Evolutionary conservation across 306 rosid species (phyloP).

Genomic region (Medicago arabica): DNA sequence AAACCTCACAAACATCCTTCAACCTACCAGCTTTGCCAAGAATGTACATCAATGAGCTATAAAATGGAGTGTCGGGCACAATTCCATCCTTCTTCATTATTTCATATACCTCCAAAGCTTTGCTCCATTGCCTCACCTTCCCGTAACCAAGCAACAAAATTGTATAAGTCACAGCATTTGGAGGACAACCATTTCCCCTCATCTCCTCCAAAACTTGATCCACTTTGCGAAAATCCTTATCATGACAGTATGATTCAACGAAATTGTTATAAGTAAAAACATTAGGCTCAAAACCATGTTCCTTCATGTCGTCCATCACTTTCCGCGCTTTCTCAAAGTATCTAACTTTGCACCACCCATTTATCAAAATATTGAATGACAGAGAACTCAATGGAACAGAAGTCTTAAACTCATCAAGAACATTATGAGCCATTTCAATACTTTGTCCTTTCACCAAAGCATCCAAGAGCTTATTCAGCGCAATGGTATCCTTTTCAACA

Average conservation of each 20-base stretch:
- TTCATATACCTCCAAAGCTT: constrained; percentile 66
- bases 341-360: constrained; percentile 77
- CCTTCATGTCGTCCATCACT: constrained; percentile 74
- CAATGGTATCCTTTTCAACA: constrained; percentile 50
- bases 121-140: constrained; percentile 57
- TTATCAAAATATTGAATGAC: constrained; percentile 74
- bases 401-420: constrained; percentile 62
- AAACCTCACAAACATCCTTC: constrained; percentile 68
- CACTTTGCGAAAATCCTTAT: constrained; percentile 73
- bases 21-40: constrained; percentile 74
- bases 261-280: constrained; percentile 63
- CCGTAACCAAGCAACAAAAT: constrained; percentile 65
- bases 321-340: constrained; percentile 61
- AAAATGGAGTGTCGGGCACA: constrained; percentile 62
- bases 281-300: constrained; percentile 61
- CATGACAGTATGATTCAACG: constrained; percentile 59
- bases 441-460: constrained; percentile 70
- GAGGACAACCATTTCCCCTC: constrained; percentile 58
- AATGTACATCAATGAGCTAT: constrained; percentile 63
- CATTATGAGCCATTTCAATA: constrained; percentile 68
- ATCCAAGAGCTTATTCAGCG: constrained; percentile 65
- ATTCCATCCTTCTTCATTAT: constrained; percentile 65
- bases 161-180: constrained; percentile 72
- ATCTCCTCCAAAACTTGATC: constrained; percentile 64
- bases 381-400: constrained; percentile 44